Evolutionary conservation across 2,329 filamentous ascomycete genomes (phyloP).

Genomic region (Monilinia fructicola): DNA sequence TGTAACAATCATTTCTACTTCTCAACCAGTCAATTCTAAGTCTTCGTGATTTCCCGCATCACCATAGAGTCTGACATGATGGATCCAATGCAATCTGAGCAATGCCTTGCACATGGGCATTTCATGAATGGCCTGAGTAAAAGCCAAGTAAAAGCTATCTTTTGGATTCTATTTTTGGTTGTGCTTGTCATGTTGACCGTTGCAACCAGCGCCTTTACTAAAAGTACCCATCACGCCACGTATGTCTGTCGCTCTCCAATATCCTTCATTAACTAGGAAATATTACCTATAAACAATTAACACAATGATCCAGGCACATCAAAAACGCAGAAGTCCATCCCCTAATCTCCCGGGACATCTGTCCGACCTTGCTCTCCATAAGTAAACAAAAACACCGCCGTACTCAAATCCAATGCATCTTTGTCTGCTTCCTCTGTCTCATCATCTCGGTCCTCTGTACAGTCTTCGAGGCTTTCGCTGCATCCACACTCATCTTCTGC

Average conservation of each 20-base stretch:
- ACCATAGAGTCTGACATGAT: not conserved
- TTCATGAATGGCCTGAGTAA: constrained; percentile 45
- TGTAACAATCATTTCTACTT: not conserved
- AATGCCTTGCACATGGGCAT: constrained; percentile 44
- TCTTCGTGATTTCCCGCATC: not conserved
- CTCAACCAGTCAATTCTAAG: not conserved
- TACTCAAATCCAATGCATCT: constrained; percentile 45
- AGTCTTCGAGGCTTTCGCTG: constrained; percentile 53
- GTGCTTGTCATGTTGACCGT: constrained; percentile 48
- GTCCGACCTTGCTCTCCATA: not conserved
- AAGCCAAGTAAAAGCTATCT: constrained; percentile 52
- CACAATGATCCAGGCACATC: not conserved
- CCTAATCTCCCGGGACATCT: not conserved
- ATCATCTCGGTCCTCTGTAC: constrained; percentile 47
- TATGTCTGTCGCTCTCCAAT: not conserved
- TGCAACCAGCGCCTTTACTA: constrained; percentile 39
- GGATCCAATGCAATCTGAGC: not conserved
- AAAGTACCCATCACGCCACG: constrained; percentile 1
- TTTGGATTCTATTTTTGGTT: constrained; percentile 49
- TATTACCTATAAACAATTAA: not conserved
- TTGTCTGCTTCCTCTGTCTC: constrained; percentile 48
- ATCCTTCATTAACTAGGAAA: not conserved
- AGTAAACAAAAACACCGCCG: constrained; percentile 15
- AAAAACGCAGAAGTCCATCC: not conserved
- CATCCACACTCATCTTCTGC: constrained; percentile 49